A percentile compares a stretch with the other conserved stretches of the same genome.
Evolutionary conservation across 495 filamentous ascomycete species (phyloP).

Genomic region (Staphylotrichum tortipilum): DNA sequence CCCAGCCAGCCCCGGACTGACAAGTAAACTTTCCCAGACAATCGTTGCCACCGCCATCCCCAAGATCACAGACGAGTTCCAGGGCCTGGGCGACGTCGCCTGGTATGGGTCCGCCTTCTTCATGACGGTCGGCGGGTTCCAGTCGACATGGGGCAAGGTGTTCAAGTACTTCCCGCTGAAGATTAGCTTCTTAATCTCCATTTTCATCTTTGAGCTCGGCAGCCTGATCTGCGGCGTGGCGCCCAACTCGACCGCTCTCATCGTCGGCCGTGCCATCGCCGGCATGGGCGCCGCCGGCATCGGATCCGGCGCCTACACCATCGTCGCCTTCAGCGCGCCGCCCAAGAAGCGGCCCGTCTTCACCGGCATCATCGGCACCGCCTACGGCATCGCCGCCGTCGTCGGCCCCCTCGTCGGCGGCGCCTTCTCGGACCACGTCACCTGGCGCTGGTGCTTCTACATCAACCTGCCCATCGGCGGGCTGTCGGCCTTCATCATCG

Average conservation of each 20-base stretch:
- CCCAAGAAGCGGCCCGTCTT: constrained; percentile 41
- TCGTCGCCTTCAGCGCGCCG: constrained; percentile 37
- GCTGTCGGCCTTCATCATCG: constrained; percentile 47
- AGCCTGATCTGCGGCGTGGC: constrained; percentile 49
- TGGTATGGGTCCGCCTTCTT: constrained; percentile 44
- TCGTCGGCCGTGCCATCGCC: constrained; percentile 51
- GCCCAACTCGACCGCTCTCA: constrained; percentile 45
- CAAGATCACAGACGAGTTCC: constrained; percentile 34
- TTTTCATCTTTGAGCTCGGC: constrained; percentile 46
- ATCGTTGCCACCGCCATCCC: constrained; percentile 46
- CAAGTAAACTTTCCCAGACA: constrained; percentile 13
- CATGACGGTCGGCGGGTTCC: constrained; percentile 29
- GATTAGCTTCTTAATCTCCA: constrained; percentile 30
- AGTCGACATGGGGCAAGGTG: constrained; percentile 31
- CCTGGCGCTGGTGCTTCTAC: constrained; percentile 71
- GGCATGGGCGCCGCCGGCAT: constrained; percentile 42
- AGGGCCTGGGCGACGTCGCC: constrained; percentile 37
- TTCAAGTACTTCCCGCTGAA: constrained; percentile 39
- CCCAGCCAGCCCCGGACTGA: neutral
- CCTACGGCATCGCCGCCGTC: constrained; percentile 40
- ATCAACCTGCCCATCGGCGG: constrained; percentile 65
- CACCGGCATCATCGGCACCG: constrained; percentile 39
- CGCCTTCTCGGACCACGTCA: constrained; percentile 21
- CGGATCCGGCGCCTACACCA: constrained; percentile 32
- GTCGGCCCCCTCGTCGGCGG: constrained; percentile 25